Percentiles rank a stretch among this genome's conserved stretches.
phyloP scores from a whole-genome alignment of 148 eudicot species.

The Rhododendron vialii region DNA sequence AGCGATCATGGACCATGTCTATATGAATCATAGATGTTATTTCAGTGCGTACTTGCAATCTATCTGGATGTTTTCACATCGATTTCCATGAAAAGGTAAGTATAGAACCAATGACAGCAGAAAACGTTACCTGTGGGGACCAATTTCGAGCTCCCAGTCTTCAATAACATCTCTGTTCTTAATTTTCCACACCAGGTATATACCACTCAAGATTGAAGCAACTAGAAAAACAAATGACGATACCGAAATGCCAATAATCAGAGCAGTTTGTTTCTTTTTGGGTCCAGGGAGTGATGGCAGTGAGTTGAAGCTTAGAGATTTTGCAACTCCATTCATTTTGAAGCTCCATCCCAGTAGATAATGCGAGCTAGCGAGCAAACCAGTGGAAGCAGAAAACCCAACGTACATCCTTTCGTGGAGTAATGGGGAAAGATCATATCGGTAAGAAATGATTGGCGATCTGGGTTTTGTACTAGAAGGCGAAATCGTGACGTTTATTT shows the following conservation, averaged over 20 bases:
- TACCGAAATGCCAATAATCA: neutral
- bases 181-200: constrained; percentile 14
- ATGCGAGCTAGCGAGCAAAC: constrained; percentile 24
- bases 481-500: constrained; percentile 24
- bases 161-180: constrained; percentile 35
- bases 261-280: neutral
- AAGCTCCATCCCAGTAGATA: constrained; percentile 41
- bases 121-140: constrained; percentile 33
- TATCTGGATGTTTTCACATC: neutral
- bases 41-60: neutral
- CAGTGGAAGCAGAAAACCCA: constrained; percentile 39
- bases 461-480: constrained; percentile 16
- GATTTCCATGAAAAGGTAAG: neutral
- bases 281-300: constrained; percentile 12
- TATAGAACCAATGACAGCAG: neutral
- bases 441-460: constrained; percentile 18
- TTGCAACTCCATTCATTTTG: constrained; percentile 23
- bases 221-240: neutral
- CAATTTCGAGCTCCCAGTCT: constrained; percentile 44
- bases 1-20: too few relatives aligned
- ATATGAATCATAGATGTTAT: neutral
- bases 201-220: neutral
- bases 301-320: constrained; percentile 14
- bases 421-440: constrained; percentile 20
- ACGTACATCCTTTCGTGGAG: constrained; percentile 18